phyloP scores from a whole-genome alignment of 2,329 filamentous ascomycete species.

The Apiospora marii region DNA sequence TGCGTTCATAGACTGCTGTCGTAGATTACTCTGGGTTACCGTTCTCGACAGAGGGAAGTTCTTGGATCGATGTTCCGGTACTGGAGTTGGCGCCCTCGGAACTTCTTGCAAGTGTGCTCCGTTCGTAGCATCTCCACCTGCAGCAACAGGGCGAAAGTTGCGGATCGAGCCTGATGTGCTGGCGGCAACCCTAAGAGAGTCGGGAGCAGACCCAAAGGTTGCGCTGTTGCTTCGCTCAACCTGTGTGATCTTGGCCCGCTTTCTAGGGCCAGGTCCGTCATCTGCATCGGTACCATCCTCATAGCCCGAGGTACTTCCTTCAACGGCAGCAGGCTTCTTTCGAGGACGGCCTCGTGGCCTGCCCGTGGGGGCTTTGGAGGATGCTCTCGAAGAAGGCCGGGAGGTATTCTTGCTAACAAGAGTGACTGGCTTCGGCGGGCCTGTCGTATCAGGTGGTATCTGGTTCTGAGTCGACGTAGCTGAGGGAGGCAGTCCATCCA shows the following conservation, averaged over 20 bases:
- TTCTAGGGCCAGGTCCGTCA: conserved; percentile 67
- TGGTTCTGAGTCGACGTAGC: conserved; percentile 21
- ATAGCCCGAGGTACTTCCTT: conserved; percentile 77
- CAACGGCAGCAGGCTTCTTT: conserved; percentile 55
- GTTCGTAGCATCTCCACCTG: conserved; percentile 52
- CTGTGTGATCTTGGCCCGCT: conserved; percentile 80
- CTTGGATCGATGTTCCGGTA: conserved; percentile 59
- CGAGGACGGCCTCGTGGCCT: conserved; percentile 63
- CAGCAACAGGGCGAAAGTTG: conserved; percentile 77
- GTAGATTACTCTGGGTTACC: conserved; percentile 56
- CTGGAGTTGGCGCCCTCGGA: conserved; percentile 80
- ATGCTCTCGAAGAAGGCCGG: conserved; percentile 65
- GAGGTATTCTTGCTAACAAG: neutral
- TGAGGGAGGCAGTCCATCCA: conserved; percentile 30
- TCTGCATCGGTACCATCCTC: conserved; percentile 72
- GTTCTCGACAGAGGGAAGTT: conserved; percentile 41
- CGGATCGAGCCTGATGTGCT: conserved; percentile 90
- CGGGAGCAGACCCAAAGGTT: conserved; percentile 75
- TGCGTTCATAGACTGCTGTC: conserved; percentile 67
- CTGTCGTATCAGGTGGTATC: neutral
- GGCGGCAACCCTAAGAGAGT: conserved; percentile 87
- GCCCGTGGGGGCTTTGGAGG: conserved; percentile 60
- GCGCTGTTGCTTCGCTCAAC: conserved; percentile 75
- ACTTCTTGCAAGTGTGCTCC: conserved; percentile 71
- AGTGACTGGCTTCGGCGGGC: neutral